Base-by-base conservation (phyloP, 1,284 basidiomycete species). In the Cryptococcus amylolentus region DNA sequence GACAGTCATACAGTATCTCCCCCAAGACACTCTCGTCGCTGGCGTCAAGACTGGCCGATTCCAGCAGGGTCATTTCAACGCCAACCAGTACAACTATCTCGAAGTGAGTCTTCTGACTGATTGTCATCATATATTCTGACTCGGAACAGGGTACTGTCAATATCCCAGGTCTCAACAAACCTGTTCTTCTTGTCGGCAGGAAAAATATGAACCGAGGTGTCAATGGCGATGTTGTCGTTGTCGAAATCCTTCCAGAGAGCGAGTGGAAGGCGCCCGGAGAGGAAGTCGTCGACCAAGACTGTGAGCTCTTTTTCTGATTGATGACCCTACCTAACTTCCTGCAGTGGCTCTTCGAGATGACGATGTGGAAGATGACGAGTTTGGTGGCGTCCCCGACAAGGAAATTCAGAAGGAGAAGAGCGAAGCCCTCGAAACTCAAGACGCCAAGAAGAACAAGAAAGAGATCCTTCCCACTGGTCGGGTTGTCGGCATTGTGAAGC, bases 181-280 rank as follows among this genome's bases (percentile, higher is more conserved):
- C 91, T 0, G 82, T 98, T 10, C 80, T 98, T 8, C 81, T 99
- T 2, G 83, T 91, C 20, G 94, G 95, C 0, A 82, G 93, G 28
- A 87, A 95, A 75, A 86, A 91, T 56, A 97, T 98, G 89, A 99
- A 99, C 73, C 85, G 96, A 27, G 86, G 93, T 0, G 88, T 98
- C 4, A 86, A 97, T 55, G 94, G 96, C 1, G 96, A 99, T 70
- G 78, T 96, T 16, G 93, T 98, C 0, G 91, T 88, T 0, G 86
- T 99, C 1, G 87, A 97, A 72, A 80, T 98, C 0, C 88, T 98
- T 56, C 84, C 88, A 20, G 84, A 95, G 75, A 83, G 81, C 5
- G 88, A 98, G 68, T 99, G 96, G 96, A 92, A 90, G 72, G 87
- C 90, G 0, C 89, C 93, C 4, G 86, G 86, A 4, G 89, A 97